These are phyloP conservation scores for Pythium dissotocum DNA, from an alignment of 352 stramenopile genomes.

Conservation along the genomic window DNA sequence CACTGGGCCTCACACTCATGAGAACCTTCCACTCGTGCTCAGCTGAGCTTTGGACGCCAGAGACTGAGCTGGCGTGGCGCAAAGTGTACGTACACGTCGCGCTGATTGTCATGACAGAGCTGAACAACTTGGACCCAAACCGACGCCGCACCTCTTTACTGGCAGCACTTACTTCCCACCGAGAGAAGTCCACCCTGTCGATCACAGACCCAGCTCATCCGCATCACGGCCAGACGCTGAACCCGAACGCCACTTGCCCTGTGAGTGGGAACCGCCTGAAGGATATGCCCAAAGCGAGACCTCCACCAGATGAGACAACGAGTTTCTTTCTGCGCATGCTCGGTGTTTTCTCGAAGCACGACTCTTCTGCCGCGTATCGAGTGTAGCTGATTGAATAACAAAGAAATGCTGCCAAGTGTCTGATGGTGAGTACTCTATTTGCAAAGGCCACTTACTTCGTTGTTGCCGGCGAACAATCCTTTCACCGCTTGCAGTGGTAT, in stretches of 20 bases:
- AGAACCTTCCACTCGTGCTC: conserved; percentile 34
- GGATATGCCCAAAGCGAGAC: conserved; percentile 2
- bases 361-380: not conserved
- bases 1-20: conserved; percentile 32
- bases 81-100: conserved; percentile 33
- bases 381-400: not conserved
- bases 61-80: conserved; percentile 32
- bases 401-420: not conserved
- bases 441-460: not conserved
- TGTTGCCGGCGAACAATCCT: not conserved
- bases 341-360: not conserved
- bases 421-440: conserved; percentile 4
- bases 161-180: not conserved
- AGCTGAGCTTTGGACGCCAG: conserved; percentile 30
- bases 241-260: conserved; percentile 23
- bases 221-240: conserved; percentile 13
- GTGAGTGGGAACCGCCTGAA: conserved; percentile 30
- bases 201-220: conserved; percentile 1
- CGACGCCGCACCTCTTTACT: conserved; percentile 7
- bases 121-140: conserved; percentile 1
- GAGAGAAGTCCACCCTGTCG: not conserved
- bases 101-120: conserved; percentile 30
- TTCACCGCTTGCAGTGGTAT: conserved; percentile 38
- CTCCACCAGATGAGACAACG: not conserved
- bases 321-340: conserved; percentile 8